Base-by-base conservation (phyloP, 768 basidiomycete genomes). In the Paxillus ammoniavirescens region DNA sequence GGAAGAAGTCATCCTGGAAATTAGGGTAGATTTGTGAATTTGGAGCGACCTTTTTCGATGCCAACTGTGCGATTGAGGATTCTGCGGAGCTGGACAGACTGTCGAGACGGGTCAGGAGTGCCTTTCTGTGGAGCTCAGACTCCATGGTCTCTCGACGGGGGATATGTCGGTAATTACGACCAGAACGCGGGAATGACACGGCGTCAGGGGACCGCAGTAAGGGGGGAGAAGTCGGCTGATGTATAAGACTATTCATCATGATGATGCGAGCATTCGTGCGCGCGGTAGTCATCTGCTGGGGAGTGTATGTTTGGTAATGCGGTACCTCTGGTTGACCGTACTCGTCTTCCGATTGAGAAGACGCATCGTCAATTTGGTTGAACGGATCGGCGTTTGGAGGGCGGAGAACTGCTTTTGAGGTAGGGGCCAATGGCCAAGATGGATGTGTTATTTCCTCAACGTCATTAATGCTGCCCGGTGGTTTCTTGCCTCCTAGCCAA, bases 141-240 rank as follows among this genome's bases (percentile, higher is more conserved):
- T 75, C 75, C 48, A 84, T 62, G 21, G 77, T 75, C 35, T 73
- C 72, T 42, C 54, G 56, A 18, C 58, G 72, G 45, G 71, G 62
- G 57, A 82, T 70, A 42, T 63, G 57, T 45, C 59, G 68, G 50
- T 73, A 54, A 44, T 60, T 61, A 60, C 83, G 81, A 53, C 71
- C 77, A n/a, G 85, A 86, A 30, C 81, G 81, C 53, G 84, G 84
- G 64, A 79, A 86, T 35, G 74, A 70, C 41, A 56, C 33, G 47
- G 63, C 50, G 50, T 66, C 67, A 47, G 73, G 55, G 23, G 64
- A 59, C 48, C 74, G 73, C 48, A 77, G 63, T 60, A 86, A 75
- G 15, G 86, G 86, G 6, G 82, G 73, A 4, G 76, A 70, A 21
- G 75, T 69, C 41, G 67, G 64, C 18, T 62, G 56, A 44, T 70